Base-by-base conservation (phyloP, 2,329 filamentous ascomycete species). In the Beauveria asiatica region DNA sequence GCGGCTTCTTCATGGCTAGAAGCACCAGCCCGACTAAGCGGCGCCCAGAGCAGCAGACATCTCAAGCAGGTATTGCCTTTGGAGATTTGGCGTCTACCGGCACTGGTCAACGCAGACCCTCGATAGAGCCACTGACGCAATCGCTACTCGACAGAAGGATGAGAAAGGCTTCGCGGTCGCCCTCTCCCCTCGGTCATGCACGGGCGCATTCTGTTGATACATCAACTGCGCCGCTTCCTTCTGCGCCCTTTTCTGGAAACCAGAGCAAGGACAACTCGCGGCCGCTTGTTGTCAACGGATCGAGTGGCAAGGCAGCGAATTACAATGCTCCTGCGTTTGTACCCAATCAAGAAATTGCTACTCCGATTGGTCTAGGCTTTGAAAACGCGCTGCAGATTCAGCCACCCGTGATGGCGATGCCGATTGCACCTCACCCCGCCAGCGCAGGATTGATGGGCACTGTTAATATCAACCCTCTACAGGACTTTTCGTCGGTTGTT, bases 261-360 rank as follows among this genome's bases (percentile, higher is more conserved):
- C 74, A 71, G 49, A 74, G 65, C 58, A 75, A 68, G 39, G 67
- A 68, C 42, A 63, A 66, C 21, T 68, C 75, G 8, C 75, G 80
- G 11, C 82, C 82, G 0, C 68, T 83, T 2, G 77, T 84, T 10
- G 82, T 83, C 3, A 81, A 82, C 58, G 79, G 79, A 4, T 79
- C 78, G 5, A 71, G 71, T 6, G 64, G 76, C 49, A 75, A 72
- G 62, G 70, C 73, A 6, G 72, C 69, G 45, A 60, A 54, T 17
- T 60, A 60, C 23, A 39, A 49, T 42, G 42, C 57, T 16, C 25
- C 57, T 6, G 19, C 57, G 5, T 60, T 54, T 42, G 25, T 60
- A 21, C 50, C 57, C 0, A 49, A 37, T 9, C 41, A 37, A 46
- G 57, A 60, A n/a, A 25, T 42, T 48, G 42, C 30, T 2, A 30